Evolutionary conservation across 345 rosid genomes (phyloP).

Genomic region (Leavenworthia alabamica): DNA sequence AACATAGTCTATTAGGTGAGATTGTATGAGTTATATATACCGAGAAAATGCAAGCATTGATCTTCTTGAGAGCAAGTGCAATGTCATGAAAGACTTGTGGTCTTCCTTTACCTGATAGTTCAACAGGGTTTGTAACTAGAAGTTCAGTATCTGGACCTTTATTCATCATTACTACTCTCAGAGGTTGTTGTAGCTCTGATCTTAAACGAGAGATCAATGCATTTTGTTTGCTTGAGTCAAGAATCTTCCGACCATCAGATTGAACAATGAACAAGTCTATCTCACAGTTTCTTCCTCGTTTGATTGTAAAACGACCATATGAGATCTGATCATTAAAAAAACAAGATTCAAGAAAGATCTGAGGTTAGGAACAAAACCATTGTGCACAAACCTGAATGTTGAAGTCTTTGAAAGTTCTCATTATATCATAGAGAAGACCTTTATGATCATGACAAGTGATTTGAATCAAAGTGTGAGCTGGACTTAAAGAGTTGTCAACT

Average conservation of each 20-base stretch:
- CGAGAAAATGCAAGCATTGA: slow-evolving; percentile 70
- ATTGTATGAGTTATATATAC: slow-evolving; percentile 36
- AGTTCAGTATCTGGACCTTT: slow-evolving; percentile 93
- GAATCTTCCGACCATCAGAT: slow-evolving; percentile 78
- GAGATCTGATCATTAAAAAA: slow-evolving; percentile 54
- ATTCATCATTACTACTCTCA: slow-evolving; percentile 66
- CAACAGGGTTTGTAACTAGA: slow-evolving; percentile 86
- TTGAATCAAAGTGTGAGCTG: slow-evolving; percentile 79
- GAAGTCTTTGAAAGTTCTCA: slow-evolving; percentile 93
- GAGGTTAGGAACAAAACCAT: no score
- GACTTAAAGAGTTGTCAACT: slow-evolving; percentile 79
- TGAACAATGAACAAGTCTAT: slow-evolving; percentile 84
- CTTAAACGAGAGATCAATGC: slow-evolving; percentile 53
- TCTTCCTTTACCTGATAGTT: slow-evolving; percentile 86
- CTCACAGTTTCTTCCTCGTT: slow-evolving; percentile 59
- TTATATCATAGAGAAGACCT: slow-evolving; percentile 84
- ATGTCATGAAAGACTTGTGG: slow-evolving; percentile 90
- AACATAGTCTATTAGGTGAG: not conserved
- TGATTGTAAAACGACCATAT: slow-evolving; percentile 69
- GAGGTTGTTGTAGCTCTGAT: slow-evolving; percentile 70
- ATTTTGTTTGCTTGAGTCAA: slow-evolving; percentile 72
- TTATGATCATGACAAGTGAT: slow-evolving; percentile 82
- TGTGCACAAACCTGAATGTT: slow-evolving; percentile 67
- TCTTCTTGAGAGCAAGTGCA: slow-evolving; percentile 76
- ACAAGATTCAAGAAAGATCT: not conserved